Evolutionary conservation across 768 basidiomycete species (phyloP).

Genomic region (Boletus tomentosulus): DNA sequence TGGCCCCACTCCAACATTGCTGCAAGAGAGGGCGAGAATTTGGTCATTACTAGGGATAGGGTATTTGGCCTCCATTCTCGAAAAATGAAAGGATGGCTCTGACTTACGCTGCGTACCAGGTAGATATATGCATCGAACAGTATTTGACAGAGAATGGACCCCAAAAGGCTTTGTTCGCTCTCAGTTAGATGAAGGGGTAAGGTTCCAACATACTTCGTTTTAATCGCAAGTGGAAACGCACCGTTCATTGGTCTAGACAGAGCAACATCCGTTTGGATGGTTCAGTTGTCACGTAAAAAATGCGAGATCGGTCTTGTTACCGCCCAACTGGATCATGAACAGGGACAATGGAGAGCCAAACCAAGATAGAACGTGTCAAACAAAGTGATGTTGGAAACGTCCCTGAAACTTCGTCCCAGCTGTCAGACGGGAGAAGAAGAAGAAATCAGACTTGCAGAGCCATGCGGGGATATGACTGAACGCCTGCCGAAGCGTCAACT

Average conservation of each 20-base stretch:
- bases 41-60: constrained; percentile 38
- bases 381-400: constrained; percentile 19
- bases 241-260: constrained; percentile 12
- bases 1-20: constrained; percentile 74
- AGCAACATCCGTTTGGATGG: constrained; percentile 10
- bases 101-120: constrained; percentile 16
- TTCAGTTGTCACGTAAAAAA: constrained; percentile 20
- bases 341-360: constrained; percentile 15
- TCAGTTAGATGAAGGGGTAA: constrained; percentile 23
- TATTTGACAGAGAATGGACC: constrained; percentile 15
- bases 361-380: constrained; percentile 22
- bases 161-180: constrained; percentile 14
- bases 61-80: constrained; percentile 31
- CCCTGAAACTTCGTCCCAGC: constrained; percentile 19
- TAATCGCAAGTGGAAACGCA: constrained; percentile 13
- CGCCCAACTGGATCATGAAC: constrained; percentile 8
- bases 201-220: constrained; percentile 8
- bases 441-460: constrained; percentile 9
- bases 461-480: constrained; percentile 21
- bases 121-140: constrained; percentile 22
- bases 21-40: constrained; percentile 58
- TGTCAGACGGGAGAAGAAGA: constrained; percentile 25
- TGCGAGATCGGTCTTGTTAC: constrained; percentile 9
- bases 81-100: constrained; percentile 8
- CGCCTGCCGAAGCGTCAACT: constrained; percentile 7